A percentile compares a stretch with the other conserved stretches of the same genome.
Conservation (phyloP, 371 early-diverging fungal species). For the Umbelopsis sp. region DNA sequence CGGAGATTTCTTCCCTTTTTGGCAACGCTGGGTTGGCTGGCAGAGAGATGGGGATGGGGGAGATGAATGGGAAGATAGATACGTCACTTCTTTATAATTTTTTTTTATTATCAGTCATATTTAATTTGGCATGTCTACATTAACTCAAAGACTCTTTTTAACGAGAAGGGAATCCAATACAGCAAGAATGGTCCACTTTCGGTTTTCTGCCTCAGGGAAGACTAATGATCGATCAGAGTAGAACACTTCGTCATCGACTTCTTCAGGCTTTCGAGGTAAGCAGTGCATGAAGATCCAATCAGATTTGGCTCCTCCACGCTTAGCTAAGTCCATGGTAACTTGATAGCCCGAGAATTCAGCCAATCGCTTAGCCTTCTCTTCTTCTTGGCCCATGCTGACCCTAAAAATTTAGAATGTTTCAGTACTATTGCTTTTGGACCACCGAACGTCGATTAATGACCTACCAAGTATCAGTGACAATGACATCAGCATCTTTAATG, state of each 20-base stretch:
- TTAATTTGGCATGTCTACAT: no score
- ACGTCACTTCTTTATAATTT: no score
- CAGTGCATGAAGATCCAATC: conserved; percentile 98
- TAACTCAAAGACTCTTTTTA: conserved; percentile 51
- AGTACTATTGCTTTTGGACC: neutral
- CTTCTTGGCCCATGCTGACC: conserved; percentile 97
- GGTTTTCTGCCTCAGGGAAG: conserved; percentile 96
- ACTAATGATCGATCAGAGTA: conserved; percentile 90
- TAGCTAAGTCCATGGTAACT: conserved; percentile 81
- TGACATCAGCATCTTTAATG: conserved; percentile 79
- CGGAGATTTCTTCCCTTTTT: neutral
- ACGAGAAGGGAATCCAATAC: conserved; percentile 76
- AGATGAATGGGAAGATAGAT: no score
- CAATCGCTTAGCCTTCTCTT: conserved; percentile 82
- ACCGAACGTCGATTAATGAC: neutral
- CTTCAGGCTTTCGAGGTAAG: conserved; percentile 92
- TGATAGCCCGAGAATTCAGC: conserved; percentile 87
- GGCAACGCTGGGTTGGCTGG: neutral
- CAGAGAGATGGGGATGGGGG: neutral
- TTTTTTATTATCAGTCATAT: neutral
- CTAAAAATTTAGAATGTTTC: conserved; percentile 27
- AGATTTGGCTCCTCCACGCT: conserved; percentile 73
- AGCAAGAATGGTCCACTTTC: conserved; percentile 95
- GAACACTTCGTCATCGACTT: conserved; percentile 96
- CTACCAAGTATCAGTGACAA: conserved; percentile 96